phyloP scores from a whole-genome alignment of 1,284 basidiomycete species.

The Naganishia liquefaciens region DNA sequence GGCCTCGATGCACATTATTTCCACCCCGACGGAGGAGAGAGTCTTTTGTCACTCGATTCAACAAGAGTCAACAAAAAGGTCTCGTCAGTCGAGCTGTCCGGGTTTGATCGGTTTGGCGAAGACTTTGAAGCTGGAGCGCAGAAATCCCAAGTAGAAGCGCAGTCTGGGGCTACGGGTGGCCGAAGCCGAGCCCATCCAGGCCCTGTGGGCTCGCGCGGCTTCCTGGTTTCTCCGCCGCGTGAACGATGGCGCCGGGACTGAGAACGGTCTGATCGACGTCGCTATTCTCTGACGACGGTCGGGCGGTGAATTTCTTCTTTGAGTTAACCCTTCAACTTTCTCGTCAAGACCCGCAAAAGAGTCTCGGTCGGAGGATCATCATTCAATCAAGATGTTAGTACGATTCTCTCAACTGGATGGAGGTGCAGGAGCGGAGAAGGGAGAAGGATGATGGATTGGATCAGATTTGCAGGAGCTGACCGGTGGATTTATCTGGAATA shows the following conservation, averaged over 20 bases:
- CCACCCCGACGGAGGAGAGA: not conserved
- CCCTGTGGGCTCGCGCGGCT: not conserved
- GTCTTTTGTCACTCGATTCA: no score
- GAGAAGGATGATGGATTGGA: constrained; percentile 1
- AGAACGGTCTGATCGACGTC: constrained; percentile 26
- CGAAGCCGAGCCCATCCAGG: not conserved
- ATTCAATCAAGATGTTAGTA: constrained; percentile 40
- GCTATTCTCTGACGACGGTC: not conserved
- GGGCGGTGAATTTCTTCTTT: not conserved
- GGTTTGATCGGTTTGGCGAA: not conserved
- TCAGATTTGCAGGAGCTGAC: constrained; percentile 5
- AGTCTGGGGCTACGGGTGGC: no score
- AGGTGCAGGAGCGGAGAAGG: not conserved
- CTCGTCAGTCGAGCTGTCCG: no score
- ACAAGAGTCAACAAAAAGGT: not conserved
- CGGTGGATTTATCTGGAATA: constrained; percentile 30
- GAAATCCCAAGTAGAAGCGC: no score
- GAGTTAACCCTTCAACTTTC: constrained; percentile 29
- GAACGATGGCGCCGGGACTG: not conserved
- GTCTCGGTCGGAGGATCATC: constrained; percentile 31
- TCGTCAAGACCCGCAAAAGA: constrained; percentile 27
- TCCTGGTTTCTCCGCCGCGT: not conserved
- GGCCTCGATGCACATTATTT: not conserved
- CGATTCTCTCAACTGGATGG: constrained; percentile 9
- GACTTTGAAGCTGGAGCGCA: not conserved